A percentile compares a stretch with the other conserved stretches of the same genome.
These are phyloP conservation scores for Penicillium nordicum DNA, from an alignment of 2,329 filamentous ascomycete species.

Conservation along the genomic window DNA sequence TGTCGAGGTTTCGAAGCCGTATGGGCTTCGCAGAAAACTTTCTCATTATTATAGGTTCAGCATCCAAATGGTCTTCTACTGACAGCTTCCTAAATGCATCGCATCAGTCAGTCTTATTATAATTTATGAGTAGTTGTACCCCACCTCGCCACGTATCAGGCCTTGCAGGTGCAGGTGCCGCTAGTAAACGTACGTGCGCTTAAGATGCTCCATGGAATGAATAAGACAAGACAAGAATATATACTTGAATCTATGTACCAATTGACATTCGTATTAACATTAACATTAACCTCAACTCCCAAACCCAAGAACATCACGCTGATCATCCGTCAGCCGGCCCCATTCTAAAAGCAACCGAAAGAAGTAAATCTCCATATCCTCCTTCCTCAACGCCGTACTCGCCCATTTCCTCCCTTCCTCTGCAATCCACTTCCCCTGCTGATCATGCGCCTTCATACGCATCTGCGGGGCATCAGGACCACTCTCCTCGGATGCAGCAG, in stretches of 20 bases:
- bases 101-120: no score
- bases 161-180: no score
- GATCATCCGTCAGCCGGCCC: conserved; percentile 65
- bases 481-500: conserved; percentile 15
- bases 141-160: no score
- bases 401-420: conserved; percentile 65
- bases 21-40: no score
- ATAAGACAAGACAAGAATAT: not conserved
- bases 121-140: no score
- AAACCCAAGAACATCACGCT: conserved; percentile 48
- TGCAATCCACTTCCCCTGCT: conserved; percentile 64
- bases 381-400: conserved; percentile 58
- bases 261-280: not conserved
- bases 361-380: conserved; percentile 78
- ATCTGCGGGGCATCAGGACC: conserved; percentile 46
- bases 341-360: conserved; percentile 76
- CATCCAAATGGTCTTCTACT: no score
- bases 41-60: no score
- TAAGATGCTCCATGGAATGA: not conserved
- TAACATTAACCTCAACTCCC: conserved; percentile 9
- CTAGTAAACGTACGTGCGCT: no score
- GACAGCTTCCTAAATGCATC: no score
- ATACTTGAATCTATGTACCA: not conserved
- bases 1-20: no score
- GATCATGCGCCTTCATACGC: conserved; percentile 48